Conservation (phyloP, 257 asterid genomes). For the Solanum pinnatisectum region DNA sequence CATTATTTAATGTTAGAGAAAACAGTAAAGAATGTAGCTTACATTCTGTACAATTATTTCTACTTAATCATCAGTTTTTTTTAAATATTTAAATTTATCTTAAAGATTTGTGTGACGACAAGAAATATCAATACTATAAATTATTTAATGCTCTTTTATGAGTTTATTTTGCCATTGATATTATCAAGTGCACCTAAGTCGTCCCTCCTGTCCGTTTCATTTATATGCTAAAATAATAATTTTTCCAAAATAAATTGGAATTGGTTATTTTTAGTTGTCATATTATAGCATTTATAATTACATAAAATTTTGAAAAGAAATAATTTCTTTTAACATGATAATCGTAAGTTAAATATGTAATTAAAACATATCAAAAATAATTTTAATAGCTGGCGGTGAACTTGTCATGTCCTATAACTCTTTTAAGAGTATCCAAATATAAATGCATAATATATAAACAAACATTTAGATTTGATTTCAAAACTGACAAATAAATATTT, state of each 20-base stretch:
- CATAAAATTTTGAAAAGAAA: background rate
- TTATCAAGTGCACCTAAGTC: background rate
- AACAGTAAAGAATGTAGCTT: background rate
- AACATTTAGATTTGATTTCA: too few species aligned
- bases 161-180: background rate
- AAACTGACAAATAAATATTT: too few species aligned
- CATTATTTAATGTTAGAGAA: background rate
- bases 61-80: background rate
- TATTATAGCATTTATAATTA: too few species aligned
- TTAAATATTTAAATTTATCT: background rate
- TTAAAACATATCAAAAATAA: background rate
- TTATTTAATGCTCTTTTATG: background rate
- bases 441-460: background rate
- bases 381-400: background rate
- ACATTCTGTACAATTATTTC: background rate
- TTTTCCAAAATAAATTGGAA: background rate
- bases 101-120: background rate
- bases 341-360: too few species aligned
- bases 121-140: background rate
- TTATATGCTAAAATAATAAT: background rate
- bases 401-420: background rate
- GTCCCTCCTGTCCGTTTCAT: background rate
- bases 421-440: background rate
- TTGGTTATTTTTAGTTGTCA: background rate
- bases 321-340: background rate